Percentiles rank a stretch among this genome's conserved stretches.
phyloP scores from a whole-genome alignment of 2,329 filamentous ascomycete species.

The Xylariaceae sp. region DNA sequence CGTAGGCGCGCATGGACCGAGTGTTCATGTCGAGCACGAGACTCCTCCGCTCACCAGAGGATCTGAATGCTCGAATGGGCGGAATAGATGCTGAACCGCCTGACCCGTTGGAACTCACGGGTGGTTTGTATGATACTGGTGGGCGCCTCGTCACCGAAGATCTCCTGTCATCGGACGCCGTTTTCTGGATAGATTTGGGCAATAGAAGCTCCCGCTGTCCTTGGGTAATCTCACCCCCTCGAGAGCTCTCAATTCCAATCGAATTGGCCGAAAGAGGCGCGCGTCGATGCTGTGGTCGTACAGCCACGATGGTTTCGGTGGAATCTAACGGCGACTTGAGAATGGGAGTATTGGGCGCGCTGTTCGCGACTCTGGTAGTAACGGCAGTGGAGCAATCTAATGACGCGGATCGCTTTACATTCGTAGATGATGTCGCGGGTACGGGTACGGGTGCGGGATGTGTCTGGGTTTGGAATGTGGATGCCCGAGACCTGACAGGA shows the following conservation, averaged over 20 bases:
- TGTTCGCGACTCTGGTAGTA: constrained; percentile 15
- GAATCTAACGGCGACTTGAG: constrained; percentile 34
- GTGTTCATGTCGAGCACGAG: constrained; percentile 55
- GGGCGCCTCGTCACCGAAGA: constrained; percentile 46
- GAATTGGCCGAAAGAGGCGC: constrained; percentile 44
- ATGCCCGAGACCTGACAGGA: constrained; percentile 39
- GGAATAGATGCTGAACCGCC: constrained; percentile 45
- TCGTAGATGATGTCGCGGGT: constrained; percentile 30
- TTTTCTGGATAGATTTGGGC: constrained; percentile 48
- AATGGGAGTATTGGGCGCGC: constrained; percentile 19
- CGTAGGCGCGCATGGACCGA: constrained; percentile 46
- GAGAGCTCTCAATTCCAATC: constrained; percentile 34
- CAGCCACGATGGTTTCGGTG: constrained; percentile 34
- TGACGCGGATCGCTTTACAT: constrained; percentile 43
- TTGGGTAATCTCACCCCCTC: constrained; percentile 33
- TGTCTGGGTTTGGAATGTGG: constrained; percentile 42
- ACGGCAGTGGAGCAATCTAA: constrained; percentile 37
- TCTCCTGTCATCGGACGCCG: constrained; percentile 53
- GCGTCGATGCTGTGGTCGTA: constrained; percentile 42
- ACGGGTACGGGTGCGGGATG: constrained; percentile 30
- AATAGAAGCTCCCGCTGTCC: constrained; percentile 53
- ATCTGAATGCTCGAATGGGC: constrained; percentile 59
- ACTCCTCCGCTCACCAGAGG: constrained; percentile 60
- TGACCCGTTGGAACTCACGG: constrained; percentile 35
- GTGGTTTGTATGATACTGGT: constrained; percentile 55